Conservation (phyloP, 441 rosid genomes). For the Populus hybrid region DNA sequence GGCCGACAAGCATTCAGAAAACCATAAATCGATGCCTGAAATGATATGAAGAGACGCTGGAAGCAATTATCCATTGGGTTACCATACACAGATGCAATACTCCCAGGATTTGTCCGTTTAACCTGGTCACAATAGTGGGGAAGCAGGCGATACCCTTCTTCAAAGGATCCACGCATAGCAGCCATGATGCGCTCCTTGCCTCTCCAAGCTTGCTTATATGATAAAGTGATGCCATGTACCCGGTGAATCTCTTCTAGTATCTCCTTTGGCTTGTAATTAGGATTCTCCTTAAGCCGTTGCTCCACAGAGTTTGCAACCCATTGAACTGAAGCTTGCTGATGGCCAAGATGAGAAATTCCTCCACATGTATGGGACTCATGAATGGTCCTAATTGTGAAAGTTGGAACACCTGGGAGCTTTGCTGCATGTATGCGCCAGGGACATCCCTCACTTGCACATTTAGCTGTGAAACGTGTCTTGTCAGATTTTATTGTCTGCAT, state of each 20-base stretch:
- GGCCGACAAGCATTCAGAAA: constrained; percentile 91
- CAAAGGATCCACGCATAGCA: constrained; percentile 93
- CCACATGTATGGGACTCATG: constrained; percentile 82
- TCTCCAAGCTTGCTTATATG: constrained; percentile 99
- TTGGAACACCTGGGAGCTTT: constrained; percentile 91
- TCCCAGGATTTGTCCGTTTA: constrained; percentile 79
- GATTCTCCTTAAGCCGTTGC: constrained; percentile 83
- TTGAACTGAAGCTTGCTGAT: constrained; percentile 95
- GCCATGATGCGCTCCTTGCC: constrained; percentile 97
- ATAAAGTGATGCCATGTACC: constrained; percentile 80
- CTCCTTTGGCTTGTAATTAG: constrained; percentile 90
- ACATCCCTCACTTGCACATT: constrained; percentile 87
- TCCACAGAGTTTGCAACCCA: constrained; percentile 96
- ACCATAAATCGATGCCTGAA: constrained; percentile 91
- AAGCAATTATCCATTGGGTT: constrained; percentile 68
- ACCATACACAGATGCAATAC: constrained; percentile 86
- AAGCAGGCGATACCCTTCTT: constrained; percentile 89
- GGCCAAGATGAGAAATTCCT: constrained; percentile 92
- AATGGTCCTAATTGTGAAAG: constrained; percentile 87
- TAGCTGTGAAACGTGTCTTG: constrained; percentile 91
- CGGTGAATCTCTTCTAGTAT: constrained; percentile 92
- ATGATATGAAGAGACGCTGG: constrained; percentile 90
- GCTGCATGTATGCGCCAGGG: constrained; percentile 98
- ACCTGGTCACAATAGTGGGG: constrained; percentile 91
- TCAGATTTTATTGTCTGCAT: constrained; percentile 94